Percentiles rank a stretch among this genome's conserved stretches.
These are phyloP conservation scores for Margaritispora aquatica DNA, from an alignment of 495 filamentous ascomycete genomes.

Conservation along the genomic window DNA sequence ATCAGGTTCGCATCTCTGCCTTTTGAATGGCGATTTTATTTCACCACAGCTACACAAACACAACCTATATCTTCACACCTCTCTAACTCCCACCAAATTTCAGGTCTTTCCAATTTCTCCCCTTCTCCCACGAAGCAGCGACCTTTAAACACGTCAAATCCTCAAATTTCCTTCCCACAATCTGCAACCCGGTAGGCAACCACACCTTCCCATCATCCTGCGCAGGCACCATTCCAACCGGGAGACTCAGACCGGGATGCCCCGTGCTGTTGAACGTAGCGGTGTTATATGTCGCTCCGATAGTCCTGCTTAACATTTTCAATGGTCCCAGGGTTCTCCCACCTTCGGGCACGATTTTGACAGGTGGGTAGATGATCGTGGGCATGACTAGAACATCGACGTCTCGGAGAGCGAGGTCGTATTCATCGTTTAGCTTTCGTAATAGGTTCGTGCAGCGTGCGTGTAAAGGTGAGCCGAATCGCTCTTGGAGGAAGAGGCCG, in stretches of 20 bases:
- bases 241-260: constrained; percentile 51
- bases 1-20: no score
- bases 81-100: constrained; percentile 6
- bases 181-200: constrained; percentile 52
- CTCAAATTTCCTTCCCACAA: constrained; percentile 45
- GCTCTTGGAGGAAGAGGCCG: constrained; percentile 27
- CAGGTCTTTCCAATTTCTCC: constrained; percentile 39
- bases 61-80: not conserved
- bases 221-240: constrained; percentile 41
- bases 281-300: constrained; percentile 47
- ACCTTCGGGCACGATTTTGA: constrained; percentile 24
- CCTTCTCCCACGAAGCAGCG: constrained; percentile 45
- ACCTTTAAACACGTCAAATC: constrained; percentile 42
- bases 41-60: no score
- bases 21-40: no score
- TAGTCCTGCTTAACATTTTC: constrained; percentile 34
- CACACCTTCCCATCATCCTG: constrained; percentile 36
- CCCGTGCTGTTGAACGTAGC: constrained; percentile 51
- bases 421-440: constrained; percentile 36
- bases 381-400: constrained; percentile 45
- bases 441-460: constrained; percentile 31
- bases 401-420: constrained; percentile 34
- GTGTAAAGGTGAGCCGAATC: constrained; percentile 25
- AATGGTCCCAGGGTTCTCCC: constrained; percentile 27
- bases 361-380: constrained; percentile 35